Percentiles rank a stretch among this genome's conserved stretches.
Conservation (phyloP, 2,329 filamentous ascomycete species). For the Mycosphaerella sp. region DNA sequence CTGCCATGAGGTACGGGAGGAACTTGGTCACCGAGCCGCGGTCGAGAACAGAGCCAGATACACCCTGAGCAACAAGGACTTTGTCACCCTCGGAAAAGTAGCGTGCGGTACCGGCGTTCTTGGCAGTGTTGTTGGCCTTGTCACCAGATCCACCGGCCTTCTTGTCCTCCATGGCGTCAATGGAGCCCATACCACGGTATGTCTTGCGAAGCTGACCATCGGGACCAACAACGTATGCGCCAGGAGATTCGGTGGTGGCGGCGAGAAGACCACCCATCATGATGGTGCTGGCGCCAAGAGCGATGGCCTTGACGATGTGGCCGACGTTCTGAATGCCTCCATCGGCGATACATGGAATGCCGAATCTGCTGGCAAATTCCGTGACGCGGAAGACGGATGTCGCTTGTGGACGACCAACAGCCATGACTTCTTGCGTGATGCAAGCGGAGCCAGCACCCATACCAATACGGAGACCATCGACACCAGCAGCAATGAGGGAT, state of each 20-base stretch:
- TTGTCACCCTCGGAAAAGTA: conserved; percentile 98
- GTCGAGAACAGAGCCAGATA: conserved; percentile 78
- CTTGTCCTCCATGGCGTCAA: conserved; percentile 99
- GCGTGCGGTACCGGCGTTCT: conserved; percentile 92
- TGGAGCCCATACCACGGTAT: conserved; percentile 98
- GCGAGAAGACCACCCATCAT: conserved; percentile 99
- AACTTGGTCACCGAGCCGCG: conserved; percentile 86
- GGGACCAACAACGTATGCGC: conserved; percentile 90
- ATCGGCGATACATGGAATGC: conserved; percentile 95
- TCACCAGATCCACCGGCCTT: conserved; percentile 77
- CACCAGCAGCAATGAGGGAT: conserved; percentile 82
- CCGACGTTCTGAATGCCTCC: conserved; percentile 98
- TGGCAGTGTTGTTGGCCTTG: conserved; percentile 79
- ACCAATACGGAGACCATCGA: conserved; percentile 93
- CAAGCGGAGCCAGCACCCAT: conserved; percentile 98
- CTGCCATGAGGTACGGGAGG: conserved; percentile 88
- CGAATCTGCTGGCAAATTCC: conserved; percentile 83
- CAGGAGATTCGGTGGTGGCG: conserved; percentile 94
- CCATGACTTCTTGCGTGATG: conserved; percentile 99
- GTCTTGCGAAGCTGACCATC: conserved; percentile 99
- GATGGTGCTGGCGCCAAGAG: conserved; percentile 86
- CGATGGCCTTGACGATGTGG: conserved; percentile 97
- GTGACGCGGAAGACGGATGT: conserved; percentile 87
- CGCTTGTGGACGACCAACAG: conserved; percentile 91
- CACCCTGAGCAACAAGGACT: conserved; percentile 92